Conservation (phyloP, 2,329 filamentous ascomycete genomes). For the Arthrinium phaeospermum region DNA sequence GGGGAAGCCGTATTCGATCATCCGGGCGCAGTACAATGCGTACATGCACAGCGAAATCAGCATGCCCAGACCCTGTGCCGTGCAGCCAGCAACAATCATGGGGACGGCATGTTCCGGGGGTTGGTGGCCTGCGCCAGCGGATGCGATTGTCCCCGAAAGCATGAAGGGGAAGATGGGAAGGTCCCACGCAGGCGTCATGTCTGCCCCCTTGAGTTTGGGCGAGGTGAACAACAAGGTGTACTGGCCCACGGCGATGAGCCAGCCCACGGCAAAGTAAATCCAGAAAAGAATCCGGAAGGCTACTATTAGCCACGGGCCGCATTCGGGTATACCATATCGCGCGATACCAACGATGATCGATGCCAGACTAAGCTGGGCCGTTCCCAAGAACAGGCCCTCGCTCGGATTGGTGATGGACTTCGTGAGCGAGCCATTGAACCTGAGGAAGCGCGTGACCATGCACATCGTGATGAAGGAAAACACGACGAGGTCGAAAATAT, state of each 20-base stretch:
- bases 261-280: conserved; percentile 47
- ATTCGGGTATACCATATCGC: conserved; percentile 43
- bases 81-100: conserved; percentile 49
- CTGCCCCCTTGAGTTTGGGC: conserved; percentile 42
- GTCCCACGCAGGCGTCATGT: conserved; percentile 48
- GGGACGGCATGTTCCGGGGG: conserved; percentile 40
- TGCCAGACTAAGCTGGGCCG: conserved; percentile 45
- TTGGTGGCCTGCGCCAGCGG: conserved; percentile 38
- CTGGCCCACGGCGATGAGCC: conserved; percentile 45
- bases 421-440: conserved; percentile 49
- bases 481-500: conserved; percentile 54
- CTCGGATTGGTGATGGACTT: conserved; percentile 53
- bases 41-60: conserved; percentile 50
- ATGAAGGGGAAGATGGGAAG: conserved; percentile 42
- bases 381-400: conserved; percentile 55
- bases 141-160: conserved; percentile 44
- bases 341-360: conserved; percentile 49
- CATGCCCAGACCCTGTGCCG: conserved; percentile 52
- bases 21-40: conserved; percentile 46
- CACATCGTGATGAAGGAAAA: conserved; percentile 44
- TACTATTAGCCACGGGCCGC: conserved; percentile 46
- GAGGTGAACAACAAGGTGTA: conserved; percentile 44
- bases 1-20: conserved; percentile 50
- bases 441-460: conserved; percentile 50
- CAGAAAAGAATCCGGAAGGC: conserved; percentile 48